Evolutionary conservation across 768 basidiomycete genomes (phyloP).

Genomic region (Suillus subluteus): DNA sequence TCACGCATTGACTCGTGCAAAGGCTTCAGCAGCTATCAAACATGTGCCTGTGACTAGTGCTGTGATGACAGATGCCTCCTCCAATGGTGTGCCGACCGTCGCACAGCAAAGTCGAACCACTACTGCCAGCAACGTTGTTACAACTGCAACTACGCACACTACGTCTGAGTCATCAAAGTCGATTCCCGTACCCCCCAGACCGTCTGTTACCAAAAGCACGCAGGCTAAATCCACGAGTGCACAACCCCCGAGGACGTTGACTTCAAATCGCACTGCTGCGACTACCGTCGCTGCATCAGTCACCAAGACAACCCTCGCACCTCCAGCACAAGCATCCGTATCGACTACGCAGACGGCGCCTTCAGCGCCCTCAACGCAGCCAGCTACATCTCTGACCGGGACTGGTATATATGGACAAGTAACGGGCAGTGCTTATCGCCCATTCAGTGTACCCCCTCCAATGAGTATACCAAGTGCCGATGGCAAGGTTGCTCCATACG

Average conservation of each 20-base stretch:
- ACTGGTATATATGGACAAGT: background rate
- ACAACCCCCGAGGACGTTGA: background rate
- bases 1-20: background rate
- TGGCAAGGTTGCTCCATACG: background rate
- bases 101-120: background rate
- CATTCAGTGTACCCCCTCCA: background rate
- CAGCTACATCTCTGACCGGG: no score
- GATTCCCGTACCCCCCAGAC: constrained; percentile 2
- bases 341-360: background rate
- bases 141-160: background rate
- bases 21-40: background rate
- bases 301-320: background rate
- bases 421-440: background rate
- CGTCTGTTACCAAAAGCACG: background rate
- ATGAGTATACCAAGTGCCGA: background rate
- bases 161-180: background rate
- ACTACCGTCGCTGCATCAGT: background rate
- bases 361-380: background rate
- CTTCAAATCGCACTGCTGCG: background rate
- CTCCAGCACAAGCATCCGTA: background rate
- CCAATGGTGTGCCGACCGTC: background rate
- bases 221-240: background rate
- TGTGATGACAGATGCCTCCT: background rate
- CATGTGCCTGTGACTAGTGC: background rate
- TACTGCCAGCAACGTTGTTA: no score